These are phyloP conservation scores for Alternaria consortialis DNA, from an alignment of 2,329 filamentous ascomycete species.

Conservation along the genomic window DNA sequence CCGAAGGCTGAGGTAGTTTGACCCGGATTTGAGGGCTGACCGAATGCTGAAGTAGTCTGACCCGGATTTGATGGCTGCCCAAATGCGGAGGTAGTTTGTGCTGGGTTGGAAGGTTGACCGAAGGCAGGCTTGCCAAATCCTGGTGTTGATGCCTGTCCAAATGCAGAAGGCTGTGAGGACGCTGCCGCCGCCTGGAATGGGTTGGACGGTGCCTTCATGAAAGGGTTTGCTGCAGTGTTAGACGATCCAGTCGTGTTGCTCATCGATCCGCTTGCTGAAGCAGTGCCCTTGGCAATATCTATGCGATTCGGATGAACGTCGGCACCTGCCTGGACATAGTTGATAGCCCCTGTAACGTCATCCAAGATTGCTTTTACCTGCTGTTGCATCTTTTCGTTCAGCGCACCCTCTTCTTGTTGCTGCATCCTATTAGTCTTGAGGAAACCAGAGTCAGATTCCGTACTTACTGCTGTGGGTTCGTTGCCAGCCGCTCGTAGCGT, in stretches of 20 bases:
- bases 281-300: constrained; percentile 41
- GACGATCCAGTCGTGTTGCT: constrained; percentile 13
- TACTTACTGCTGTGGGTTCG: constrained; percentile 60
- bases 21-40: constrained; percentile 48
- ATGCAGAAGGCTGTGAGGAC: constrained; percentile 34
- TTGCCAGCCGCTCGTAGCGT: constrained; percentile 70
- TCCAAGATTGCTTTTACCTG: constrained; percentile 76
- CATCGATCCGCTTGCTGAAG: constrained; percentile 12
- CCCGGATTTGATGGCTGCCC: constrained; percentile 49
- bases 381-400: constrained; percentile 69
- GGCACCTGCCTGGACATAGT: constrained; percentile 49
- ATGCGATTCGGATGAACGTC: constrained; percentile 47
- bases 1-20: constrained; percentile 19
- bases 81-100: constrained; percentile 42
- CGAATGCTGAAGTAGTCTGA: constrained; percentile 47
- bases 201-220: constrained; percentile 30
- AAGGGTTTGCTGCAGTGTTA: constrained; percentile 31
- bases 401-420: constrained; percentile 67
- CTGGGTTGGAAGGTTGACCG: constrained; percentile 51
- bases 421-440: constrained; percentile 45
- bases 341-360: constrained; percentile 72
- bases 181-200: constrained; percentile 20
- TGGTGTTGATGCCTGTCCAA: constrained; percentile 50
- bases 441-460: neutral
- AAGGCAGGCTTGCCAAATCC: constrained; percentile 51